These are phyloP conservation scores for Xylaria grammica DNA, from an alignment of 495 filamentous ascomycete species.

Conservation along the genomic window DNA sequence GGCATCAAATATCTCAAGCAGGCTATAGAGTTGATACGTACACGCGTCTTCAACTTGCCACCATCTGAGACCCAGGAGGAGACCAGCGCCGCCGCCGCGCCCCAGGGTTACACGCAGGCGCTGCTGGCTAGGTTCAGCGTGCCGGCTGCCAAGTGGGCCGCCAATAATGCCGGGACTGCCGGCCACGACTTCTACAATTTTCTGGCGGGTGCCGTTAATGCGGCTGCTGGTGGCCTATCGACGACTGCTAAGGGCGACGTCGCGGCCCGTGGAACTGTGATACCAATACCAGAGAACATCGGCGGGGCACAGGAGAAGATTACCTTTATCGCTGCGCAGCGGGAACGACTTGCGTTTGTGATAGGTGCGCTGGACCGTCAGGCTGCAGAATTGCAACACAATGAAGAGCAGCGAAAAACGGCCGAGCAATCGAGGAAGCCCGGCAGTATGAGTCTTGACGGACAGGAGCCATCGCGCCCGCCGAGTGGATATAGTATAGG, in stretches of 20 bases:
- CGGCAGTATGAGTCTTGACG: slow-evolving; percentile 39
- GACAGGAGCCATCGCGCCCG: slow-evolving; percentile 40
- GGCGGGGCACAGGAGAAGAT: slow-evolving; percentile 66
- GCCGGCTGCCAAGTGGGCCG: slow-evolving; percentile 60
- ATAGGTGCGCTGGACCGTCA: slow-evolving; percentile 77
- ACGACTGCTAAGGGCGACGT: slow-evolving; percentile 28
- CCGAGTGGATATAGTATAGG: slow-evolving; percentile 55
- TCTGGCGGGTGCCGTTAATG: slow-evolving; percentile 69
- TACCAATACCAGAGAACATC: slow-evolving; percentile 75
- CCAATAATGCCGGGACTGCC: slow-evolving; percentile 45
- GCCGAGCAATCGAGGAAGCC: slow-evolving; percentile 27
- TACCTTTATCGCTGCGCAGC: slow-evolving; percentile 72
- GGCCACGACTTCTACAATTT: slow-evolving; percentile 74
- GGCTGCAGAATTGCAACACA: slow-evolving; percentile 54
- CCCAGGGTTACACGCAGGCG: slow-evolving; percentile 74
- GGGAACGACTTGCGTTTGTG: slow-evolving; percentile 71
- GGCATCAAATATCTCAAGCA: slow-evolving; percentile 83
- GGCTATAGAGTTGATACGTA: slow-evolving; percentile 74
- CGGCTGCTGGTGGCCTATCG: slow-evolving; percentile 38
- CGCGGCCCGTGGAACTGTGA: slow-evolving; percentile 63
- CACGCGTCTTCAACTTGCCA: slow-evolving; percentile 72
- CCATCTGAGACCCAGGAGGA: slow-evolving; percentile 52
- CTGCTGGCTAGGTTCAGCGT: slow-evolving; percentile 86
- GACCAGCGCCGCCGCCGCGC: slow-evolving; percentile 34
- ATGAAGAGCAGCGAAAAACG: slow-evolving; percentile 43